phyloP scores from a whole-genome alignment of 768 basidiomycete genomes.

The Boletus tomentosulus region DNA sequence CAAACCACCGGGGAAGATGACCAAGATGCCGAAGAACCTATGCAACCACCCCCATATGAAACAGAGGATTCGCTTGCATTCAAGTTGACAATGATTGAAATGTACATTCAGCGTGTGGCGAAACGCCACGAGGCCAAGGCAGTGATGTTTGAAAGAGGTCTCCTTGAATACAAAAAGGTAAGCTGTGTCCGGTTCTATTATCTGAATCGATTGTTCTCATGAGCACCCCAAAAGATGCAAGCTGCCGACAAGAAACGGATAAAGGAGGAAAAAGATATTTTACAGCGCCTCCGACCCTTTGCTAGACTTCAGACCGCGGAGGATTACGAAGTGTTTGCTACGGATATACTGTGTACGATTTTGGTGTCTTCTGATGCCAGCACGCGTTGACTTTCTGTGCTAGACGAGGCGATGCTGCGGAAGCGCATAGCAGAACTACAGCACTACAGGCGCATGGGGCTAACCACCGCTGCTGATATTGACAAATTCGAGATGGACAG shows the following conservation, averaged over 20 bases:
- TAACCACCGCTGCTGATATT: conserved; percentile 82
- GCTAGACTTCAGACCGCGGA: conserved; percentile 85
- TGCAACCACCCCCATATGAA: conserved; percentile 76
- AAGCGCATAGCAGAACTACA: conserved; percentile 91
- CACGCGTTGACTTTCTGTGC: background rate
- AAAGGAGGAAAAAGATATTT: conserved; percentile 88
- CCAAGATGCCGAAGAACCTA: conserved; percentile 58
- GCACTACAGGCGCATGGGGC: conserved; percentile 80
- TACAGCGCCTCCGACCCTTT: conserved; percentile 87
- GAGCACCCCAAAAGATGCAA: conserved; percentile 59
- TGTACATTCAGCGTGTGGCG: conserved; percentile 86
- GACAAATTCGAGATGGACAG: conserved; percentile 83
- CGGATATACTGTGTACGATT: conserved; percentile 83
- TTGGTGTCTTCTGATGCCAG: background rate
- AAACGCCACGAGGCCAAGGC: conserved; percentile 82
- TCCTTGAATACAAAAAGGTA: conserved; percentile 94
- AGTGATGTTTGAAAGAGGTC: conserved; percentile 85
- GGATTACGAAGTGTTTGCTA: conserved; percentile 84
- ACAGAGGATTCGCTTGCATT: conserved; percentile 78
- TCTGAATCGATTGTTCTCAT: background rate
- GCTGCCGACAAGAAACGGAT: conserved; percentile 86
- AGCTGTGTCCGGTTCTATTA: conserved; percentile 10
- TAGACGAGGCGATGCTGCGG: conserved; percentile 85
- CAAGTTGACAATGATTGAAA: conserved; percentile 85
- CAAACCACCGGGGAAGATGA: conserved; percentile 49